A percentile compares a stretch with the other conserved stretches of the same genome.
Evolutionary conservation across 345 rosid genomes (phyloP).

Genomic region (Kernera saxatilis): DNA sequence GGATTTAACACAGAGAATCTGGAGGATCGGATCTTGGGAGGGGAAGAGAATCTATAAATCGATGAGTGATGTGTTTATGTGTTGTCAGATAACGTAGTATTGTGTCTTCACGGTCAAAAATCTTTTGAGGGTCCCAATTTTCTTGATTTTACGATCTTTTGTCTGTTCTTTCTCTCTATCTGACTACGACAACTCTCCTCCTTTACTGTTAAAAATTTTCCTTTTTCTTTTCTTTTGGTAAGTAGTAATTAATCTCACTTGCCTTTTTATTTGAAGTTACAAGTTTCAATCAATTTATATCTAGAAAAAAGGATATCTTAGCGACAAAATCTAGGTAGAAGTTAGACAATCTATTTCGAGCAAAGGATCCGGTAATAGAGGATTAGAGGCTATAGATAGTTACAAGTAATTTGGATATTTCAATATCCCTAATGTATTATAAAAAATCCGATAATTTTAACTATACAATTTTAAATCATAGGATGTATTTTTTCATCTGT

Average conservation of each 20-base stretch:
- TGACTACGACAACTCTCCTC: conserved; percentile 16
- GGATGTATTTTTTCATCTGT: too few species aligned
- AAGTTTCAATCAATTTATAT: too few species aligned
- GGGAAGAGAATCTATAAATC: conserved; percentile 22
- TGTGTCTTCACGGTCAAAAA: conserved; percentile 18
- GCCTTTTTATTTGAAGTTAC: neutral
- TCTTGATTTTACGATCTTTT: conserved; percentile 6
- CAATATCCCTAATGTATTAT: too few species aligned
- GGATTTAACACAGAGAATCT: neutral
- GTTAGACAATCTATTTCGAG: too few species aligned
- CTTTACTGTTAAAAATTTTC: neutral
- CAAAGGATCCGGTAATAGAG: too few species aligned
- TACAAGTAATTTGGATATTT: too few species aligned
- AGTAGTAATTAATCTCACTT: neutral
- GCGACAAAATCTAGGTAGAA: too few species aligned
- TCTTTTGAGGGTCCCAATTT: conserved; percentile 26
- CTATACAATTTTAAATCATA: too few species aligned
- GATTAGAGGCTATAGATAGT: too few species aligned
- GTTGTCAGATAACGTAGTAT: conserved; percentile 27
- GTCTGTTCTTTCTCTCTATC: conserved; percentile 5
- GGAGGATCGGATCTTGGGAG: conserved; percentile 23
- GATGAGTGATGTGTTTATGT: conserved; percentile 25
- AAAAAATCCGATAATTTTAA: too few species aligned
- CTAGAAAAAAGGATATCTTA: too few species aligned
- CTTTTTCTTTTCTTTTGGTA: neutral